Evolutionary conservation across 352 stramenopile species (phyloP).

Genomic region (Paralagenidium karlingii): DNA sequence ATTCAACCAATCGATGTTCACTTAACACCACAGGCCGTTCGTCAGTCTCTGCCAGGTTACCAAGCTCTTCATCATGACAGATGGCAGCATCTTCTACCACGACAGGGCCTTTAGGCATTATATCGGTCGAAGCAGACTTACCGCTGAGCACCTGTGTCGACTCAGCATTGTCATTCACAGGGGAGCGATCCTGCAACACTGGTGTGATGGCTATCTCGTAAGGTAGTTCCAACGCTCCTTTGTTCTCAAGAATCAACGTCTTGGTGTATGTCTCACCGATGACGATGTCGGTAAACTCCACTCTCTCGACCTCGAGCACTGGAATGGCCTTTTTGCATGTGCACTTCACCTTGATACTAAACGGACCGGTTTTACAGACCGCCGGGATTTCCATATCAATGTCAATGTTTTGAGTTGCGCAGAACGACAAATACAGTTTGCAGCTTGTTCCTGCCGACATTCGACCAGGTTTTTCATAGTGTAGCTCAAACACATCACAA

Average conservation of each 20-base stretch:
- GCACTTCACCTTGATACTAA: slow-evolving; percentile 68
- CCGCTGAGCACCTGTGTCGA: slow-evolving; percentile 1
- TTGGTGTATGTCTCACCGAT: slow-evolving; percentile 60
- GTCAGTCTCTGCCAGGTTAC: too few species aligned
- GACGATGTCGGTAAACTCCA: slow-evolving; percentile 64
- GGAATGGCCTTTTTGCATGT: slow-evolving; percentile 75
- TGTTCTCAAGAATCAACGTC: slow-evolving; percentile 46
- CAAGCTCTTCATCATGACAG: too few species aligned
- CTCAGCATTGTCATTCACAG: too few species aligned
- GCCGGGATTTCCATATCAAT: slow-evolving; percentile 48
- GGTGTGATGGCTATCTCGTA: too few species aligned
- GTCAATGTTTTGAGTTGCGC: slow-evolving; percentile 36
- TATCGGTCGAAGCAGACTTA: too few species aligned
- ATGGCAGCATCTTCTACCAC: too few species aligned
- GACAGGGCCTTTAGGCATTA: too few species aligned
- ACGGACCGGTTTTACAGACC: slow-evolving; percentile 64
- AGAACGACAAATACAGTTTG: slow-evolving; percentile 57
- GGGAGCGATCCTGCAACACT: too few species aligned
- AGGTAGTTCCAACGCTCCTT: slow-evolving; percentile 57
- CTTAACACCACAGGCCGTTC: too few species aligned
- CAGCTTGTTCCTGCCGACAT: slow-evolving; percentile 86
- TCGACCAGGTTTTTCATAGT: slow-evolving; percentile 72
- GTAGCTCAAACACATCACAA: slow-evolving; percentile 80
- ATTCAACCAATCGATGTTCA: too few species aligned
- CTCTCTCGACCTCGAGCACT: slow-evolving; percentile 14